Evolutionary conservation across 257 asterid genomes (phyloP).

Genomic region (Fraxinus americana): DNA sequence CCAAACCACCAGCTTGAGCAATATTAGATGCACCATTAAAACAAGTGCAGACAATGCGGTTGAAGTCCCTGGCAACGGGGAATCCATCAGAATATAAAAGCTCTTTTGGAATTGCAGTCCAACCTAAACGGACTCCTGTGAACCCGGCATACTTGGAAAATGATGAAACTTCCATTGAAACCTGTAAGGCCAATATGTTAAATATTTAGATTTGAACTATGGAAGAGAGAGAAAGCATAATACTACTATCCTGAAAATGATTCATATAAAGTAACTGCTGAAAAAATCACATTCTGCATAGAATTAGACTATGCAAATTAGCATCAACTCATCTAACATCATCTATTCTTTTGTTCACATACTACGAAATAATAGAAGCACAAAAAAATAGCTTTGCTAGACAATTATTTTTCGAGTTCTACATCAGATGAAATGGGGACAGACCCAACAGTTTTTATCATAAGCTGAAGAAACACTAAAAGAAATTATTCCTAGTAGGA

Average conservation of each 20-base stretch:
- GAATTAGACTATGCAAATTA: neutral
- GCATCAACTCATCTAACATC: neutral
- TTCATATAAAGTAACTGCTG: neutral
- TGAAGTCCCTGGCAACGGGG: constrained; percentile 91
- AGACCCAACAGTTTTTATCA: too few species aligned
- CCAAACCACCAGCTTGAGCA: constrained; percentile 95
- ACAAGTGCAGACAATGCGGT: constrained; percentile 89
- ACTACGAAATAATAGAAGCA: neutral
- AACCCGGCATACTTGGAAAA: constrained; percentile 96
- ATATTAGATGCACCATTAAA: constrained; percentile 96
- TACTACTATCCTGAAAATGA: neutral
- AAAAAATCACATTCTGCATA: neutral
- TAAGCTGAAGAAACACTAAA: too few species aligned
- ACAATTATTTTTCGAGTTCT: too few species aligned
- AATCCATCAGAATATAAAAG: constrained; percentile 89
- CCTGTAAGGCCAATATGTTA: constrained; percentile 49
- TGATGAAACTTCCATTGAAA: constrained; percentile 95
- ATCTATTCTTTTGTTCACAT: neutral
- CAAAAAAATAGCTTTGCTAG: neutral
- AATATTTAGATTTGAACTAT: constrained; percentile 1
- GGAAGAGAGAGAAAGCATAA: neutral
- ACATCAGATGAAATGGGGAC: too few species aligned
- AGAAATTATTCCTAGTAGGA: too few species aligned
- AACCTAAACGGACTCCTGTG: constrained; percentile 97
- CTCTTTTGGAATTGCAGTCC: constrained; percentile 91